Evolutionary conservation across 306 rosid species (phyloP).

Genomic region (Vicia faba): DNA sequence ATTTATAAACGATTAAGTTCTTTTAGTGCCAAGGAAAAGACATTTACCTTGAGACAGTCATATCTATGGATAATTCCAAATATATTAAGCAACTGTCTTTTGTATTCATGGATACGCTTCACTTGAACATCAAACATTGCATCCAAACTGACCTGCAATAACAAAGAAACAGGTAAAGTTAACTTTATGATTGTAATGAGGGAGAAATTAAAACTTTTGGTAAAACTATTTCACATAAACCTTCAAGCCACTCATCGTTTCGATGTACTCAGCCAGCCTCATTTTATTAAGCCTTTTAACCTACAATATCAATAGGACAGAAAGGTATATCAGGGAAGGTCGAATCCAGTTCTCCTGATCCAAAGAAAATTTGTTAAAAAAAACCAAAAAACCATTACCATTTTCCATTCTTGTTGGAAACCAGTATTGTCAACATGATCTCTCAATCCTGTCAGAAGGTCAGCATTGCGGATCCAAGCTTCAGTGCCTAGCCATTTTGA

Average conservation of each 20-base stretch:
- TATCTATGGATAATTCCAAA: constrained; percentile 74
- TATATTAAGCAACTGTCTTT: constrained; percentile 76
- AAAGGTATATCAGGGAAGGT: constrained; percentile 24
- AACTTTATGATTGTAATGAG: constrained; percentile 31
- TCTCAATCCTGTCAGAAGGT: constrained; percentile 59
- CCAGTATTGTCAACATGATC: constrained; percentile 56
- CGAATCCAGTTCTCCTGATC: constrained; percentile 28
- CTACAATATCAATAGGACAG: constrained; percentile 42
- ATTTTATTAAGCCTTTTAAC: constrained; percentile 70
- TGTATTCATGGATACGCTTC: constrained; percentile 82
- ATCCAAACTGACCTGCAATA: constrained; percentile 70
- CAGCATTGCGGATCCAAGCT: constrained; percentile 71
- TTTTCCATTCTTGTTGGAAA: constrained; percentile 65
- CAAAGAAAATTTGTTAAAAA: constrained; percentile 11
- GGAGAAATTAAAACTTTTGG: constrained; percentile 10
- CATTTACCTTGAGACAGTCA: constrained; percentile 69
- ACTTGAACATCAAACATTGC: constrained; percentile 85
- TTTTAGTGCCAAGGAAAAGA: constrained; percentile 25
- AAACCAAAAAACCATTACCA: constrained; percentile 49
- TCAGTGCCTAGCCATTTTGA: constrained; percentile 82
- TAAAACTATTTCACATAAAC: constrained; percentile 40
- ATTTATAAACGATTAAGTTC: constrained; percentile 23
- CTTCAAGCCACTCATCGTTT: constrained; percentile 74
- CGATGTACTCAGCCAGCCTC: constrained; percentile 78
- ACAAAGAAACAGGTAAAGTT: constrained; percentile 34